Evolutionary conservation across 257 asterid species (phyloP).

Genomic region (Mentha longifolia): DNA sequence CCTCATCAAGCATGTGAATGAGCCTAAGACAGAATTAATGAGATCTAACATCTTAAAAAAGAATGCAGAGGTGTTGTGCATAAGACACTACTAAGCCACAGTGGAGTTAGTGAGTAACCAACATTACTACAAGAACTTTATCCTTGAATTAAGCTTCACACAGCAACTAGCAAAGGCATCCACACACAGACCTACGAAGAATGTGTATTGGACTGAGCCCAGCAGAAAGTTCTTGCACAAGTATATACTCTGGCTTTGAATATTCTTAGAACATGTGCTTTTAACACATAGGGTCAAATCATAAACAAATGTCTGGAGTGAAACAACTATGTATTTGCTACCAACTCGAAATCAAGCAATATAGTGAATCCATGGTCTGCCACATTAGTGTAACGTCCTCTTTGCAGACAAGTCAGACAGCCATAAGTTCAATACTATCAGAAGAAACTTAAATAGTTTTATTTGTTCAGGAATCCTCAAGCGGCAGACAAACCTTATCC

Average conservation of each 20-base stretch:
- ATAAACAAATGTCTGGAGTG: conserved; percentile 15
- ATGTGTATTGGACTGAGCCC: no score
- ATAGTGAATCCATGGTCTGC: conserved; percentile 12
- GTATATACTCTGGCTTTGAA: not conserved
- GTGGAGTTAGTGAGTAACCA: no score
- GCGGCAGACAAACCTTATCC: conserved; percentile 71
- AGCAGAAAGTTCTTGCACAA: no score
- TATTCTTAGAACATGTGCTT: not conserved
- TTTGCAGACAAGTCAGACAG: not conserved
- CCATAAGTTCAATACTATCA: conserved; percentile 17
- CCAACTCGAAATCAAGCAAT: conserved; percentile 11
- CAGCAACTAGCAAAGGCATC: not conserved
- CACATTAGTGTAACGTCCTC: conserved; percentile 5
- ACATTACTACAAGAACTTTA: no score
- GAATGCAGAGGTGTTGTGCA: no score
- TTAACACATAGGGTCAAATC: not conserved
- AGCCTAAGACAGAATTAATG: conserved; percentile 6
- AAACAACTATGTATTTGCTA: conserved; percentile 12
- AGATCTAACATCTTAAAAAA: conserved; percentile 16
- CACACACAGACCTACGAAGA: no score
- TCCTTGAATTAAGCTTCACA: not conserved
- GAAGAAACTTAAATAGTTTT: not conserved
- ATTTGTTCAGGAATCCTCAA: conserved; percentile 27
- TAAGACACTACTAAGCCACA: no score
- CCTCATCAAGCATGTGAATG: conserved; percentile 18